Conservation (phyloP, 352 stramenopile species). For the Globisporangium recalcitrans region DNA sequence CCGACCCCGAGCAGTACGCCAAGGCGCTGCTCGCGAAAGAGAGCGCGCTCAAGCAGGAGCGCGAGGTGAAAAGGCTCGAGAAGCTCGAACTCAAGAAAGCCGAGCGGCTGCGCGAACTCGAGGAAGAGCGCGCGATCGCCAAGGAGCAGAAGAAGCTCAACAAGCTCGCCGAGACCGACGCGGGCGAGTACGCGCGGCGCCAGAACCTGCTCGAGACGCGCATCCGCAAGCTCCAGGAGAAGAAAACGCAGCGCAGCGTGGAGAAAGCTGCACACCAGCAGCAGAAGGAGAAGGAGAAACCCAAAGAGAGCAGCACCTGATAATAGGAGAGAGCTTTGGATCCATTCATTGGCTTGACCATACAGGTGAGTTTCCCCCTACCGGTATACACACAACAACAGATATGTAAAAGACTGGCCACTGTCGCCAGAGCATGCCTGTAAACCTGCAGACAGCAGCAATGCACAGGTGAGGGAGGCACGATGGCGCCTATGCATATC, state of each 20-base stretch:
- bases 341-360: too few species aligned
- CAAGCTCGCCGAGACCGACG: constrained; percentile 39
- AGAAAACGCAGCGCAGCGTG: constrained; percentile 34
- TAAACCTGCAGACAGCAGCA: neutral
- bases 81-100: constrained; percentile 45
- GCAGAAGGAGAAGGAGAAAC: neutral
- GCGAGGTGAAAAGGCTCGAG: constrained; percentile 26
- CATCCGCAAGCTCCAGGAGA: constrained; percentile 41
- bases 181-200: constrained; percentile 42
- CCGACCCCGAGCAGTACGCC: constrained; percentile 39
- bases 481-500: constrained; percentile 11
- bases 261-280: constrained; percentile 29
- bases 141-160: constrained; percentile 62
- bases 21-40: constrained; percentile 34
- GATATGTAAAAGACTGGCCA: neutral
- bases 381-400: neutral
- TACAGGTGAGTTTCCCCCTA: too few species aligned
- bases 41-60: constrained; percentile 25
- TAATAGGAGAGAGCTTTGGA: neutral
- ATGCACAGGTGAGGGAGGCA: neutral
- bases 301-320: neutral
- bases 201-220: constrained; percentile 41
- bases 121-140: constrained; percentile 56
- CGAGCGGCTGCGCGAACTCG: constrained; percentile 42
- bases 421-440: neutral